Evolutionary conservation across 345 rosid species (phyloP), one percentile per base, ranked within the genome.

Genomic region (Eucalyptus viminalis): DNA sequence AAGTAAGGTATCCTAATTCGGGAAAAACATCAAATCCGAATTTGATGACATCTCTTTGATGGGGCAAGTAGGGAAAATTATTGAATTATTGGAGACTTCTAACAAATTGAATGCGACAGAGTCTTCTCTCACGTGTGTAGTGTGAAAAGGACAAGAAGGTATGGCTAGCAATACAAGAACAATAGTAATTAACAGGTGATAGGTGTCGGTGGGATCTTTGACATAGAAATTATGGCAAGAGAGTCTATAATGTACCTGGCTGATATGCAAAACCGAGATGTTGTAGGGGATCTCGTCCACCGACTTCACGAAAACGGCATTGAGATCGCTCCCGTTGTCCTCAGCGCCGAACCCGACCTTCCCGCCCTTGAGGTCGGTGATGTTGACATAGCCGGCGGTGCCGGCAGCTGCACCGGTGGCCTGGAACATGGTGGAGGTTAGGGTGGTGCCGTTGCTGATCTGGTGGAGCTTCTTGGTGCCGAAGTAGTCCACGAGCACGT

Each of bases 391-490:
- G 1, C 99, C 99, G 3, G 98, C 88, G 11, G 99, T 91, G 9
- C 99, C 99, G 0, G 98, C 87, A 4, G 99, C 99, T 3, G 97
- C 88, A 2, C 99, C 99, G 21, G 99, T 94, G 86, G 99, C 95
- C 91, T 98, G 99, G 89, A 96, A 98, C 97, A 98, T 93, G 47
- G 99, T 94, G 31, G 99, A 93, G 49, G 97, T 93, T 86, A 95
- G 89, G 21, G 98, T 92, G 4, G 96, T 90, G 76, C 98, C 96
- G 86, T 92, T 90, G 19, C 94, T 94, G 89, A 98, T 94, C 91
- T 95, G 99, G 94, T 97, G 99, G 56, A 98, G 97, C 91, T 98
- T 98, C 93, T 93, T 97, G 92, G 98, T 69, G 40, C 99, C 99
- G 87, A 93, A 98, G 95, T 97, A 98, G 91, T 98, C 99, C 31